Conservation (phyloP, 441 rosid genomes). For the Dalechampia spathulata region DNA sequence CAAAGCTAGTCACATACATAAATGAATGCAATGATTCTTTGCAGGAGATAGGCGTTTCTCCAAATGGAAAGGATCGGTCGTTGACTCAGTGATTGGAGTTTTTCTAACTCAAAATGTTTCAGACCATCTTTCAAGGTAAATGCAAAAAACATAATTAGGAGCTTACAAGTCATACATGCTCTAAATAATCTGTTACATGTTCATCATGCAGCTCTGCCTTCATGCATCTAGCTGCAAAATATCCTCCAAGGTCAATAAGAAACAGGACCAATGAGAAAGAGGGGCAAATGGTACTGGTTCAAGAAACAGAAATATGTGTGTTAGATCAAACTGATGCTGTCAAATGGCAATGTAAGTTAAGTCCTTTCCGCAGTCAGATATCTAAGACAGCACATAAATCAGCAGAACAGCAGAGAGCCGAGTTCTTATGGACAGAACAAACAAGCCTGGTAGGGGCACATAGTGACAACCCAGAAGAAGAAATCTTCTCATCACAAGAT, state of each 20-base stretch:
- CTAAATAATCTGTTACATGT: conserved; percentile 19
- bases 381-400: conserved; percentile 28
- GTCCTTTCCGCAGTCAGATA: conserved; percentile 30
- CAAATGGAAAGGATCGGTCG: conserved; percentile 97
- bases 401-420: conserved; percentile 34
- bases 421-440: conserved; percentile 34
- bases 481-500: conserved; percentile 42
- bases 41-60: conserved; percentile 98
- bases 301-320: conserved; percentile 60
- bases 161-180: too few species aligned
- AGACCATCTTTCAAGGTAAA: conserved; percentile 97
- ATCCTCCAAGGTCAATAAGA: conserved; percentile 52
- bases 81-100: conserved; percentile 95
- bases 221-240: conserved; percentile 80
- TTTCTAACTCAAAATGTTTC: conserved; percentile 98
- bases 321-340: conserved; percentile 29
- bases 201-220: conserved; percentile 80
- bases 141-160: too few species aligned
- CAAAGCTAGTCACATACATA: conserved; percentile 7
- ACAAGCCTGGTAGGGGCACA: conserved; percentile 33
- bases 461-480: conserved; percentile 54
- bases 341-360: conserved; percentile 36
- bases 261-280: conserved; percentile 21
- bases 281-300: conserved; percentile 30
- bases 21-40: conserved; percentile 19